These are phyloP conservation scores for Hypoxylon sp. DNA, from an alignment of 2,329 filamentous ascomycete species.

Conservation along the genomic window DNA sequence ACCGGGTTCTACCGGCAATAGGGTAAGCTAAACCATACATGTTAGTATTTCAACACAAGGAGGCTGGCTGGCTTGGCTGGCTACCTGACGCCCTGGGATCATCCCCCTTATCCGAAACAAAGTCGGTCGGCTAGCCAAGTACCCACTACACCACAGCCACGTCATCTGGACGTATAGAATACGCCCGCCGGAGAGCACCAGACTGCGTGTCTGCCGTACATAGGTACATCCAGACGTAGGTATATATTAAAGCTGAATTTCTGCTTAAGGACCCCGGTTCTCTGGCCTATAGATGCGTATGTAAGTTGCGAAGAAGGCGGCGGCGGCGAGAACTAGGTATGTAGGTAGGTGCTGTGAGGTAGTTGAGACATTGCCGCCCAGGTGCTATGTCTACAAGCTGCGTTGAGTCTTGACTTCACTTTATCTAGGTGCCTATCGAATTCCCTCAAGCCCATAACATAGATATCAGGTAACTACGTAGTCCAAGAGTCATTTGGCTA, in stretches of 20 bases:
- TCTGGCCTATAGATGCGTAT: neutral
- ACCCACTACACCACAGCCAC: constrained; percentile 17
- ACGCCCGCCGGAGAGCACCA: no score
- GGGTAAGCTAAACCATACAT: neutral
- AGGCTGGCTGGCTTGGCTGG: neutral
- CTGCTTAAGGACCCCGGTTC: neutral
- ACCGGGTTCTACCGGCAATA: neutral
- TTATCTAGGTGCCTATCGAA: neutral
- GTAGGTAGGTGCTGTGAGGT: neutral
- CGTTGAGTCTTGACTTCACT: neutral
- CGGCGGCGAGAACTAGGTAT: neutral
- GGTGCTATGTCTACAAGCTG: neutral
- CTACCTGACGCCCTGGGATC: neutral
- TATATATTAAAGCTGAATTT: neutral
- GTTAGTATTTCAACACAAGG: no score
- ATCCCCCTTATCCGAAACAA: constrained; percentile 7
- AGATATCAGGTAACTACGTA: neutral
- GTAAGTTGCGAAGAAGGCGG: neutral
- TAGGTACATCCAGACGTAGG: neutral
- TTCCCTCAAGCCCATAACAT: neutral
- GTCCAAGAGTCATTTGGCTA: neutral
- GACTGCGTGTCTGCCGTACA: neutral
- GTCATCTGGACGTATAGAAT: neutral
- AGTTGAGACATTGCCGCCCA: neutral
- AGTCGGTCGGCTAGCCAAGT: constrained; percentile 5